Conservation (phyloP, 768 basidiomycete species). For the Tylopilus plumbeoviolaceoides region DNA sequence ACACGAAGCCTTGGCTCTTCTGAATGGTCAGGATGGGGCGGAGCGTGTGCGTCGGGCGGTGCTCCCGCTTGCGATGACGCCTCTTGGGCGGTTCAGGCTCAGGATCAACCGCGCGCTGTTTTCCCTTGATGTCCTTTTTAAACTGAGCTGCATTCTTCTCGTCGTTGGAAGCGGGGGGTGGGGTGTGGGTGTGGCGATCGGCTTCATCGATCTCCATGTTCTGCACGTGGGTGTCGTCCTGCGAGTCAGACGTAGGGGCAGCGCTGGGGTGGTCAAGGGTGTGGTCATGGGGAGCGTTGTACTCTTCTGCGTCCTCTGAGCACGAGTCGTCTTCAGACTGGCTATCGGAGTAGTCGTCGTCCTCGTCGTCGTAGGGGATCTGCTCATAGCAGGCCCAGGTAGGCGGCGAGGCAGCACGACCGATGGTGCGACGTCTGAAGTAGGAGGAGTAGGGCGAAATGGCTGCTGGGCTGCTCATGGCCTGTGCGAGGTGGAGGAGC, state of each 20-base stretch:
- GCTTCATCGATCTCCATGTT: conserved; percentile 53
- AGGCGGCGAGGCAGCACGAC: conserved; percentile 77
- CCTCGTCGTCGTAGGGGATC: conserved; percentile 67
- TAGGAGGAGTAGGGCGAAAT: conserved; percentile 28
- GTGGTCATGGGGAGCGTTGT: conserved; percentile 31
- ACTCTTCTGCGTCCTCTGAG: conserved; percentile 75
- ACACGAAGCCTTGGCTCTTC: conserved; percentile 83
- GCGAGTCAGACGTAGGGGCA: conserved; percentile 23
- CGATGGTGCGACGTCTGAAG: conserved; percentile 67
- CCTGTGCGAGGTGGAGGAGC: background rate
- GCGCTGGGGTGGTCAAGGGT: conserved; percentile 28
- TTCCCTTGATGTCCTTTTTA: conserved; percentile 70
- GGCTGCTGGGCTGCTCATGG: conserved; percentile 23
- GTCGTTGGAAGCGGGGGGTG: conserved; percentile 13
- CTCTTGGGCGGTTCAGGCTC: conserved; percentile 50
- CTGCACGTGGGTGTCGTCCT: conserved; percentile 42
- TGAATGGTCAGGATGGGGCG: conserved; percentile 86
- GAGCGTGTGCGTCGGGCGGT: conserved; percentile 55
- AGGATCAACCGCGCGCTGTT: conserved; percentile 73
- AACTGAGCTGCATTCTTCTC: conserved; percentile 37
- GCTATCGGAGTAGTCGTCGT: conserved; percentile 55
- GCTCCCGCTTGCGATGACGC: conserved; percentile 51
- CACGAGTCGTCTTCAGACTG: conserved; percentile 54
- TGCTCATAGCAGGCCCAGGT: conserved; percentile 92
- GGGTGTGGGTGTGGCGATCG: conserved; percentile 23